Evolutionary conservation across 2,329 filamentous ascomycete species (phyloP), one percentile per base, ranked within the genome.

Genomic region (Cladosporium austrohemisphaericum): DNA sequence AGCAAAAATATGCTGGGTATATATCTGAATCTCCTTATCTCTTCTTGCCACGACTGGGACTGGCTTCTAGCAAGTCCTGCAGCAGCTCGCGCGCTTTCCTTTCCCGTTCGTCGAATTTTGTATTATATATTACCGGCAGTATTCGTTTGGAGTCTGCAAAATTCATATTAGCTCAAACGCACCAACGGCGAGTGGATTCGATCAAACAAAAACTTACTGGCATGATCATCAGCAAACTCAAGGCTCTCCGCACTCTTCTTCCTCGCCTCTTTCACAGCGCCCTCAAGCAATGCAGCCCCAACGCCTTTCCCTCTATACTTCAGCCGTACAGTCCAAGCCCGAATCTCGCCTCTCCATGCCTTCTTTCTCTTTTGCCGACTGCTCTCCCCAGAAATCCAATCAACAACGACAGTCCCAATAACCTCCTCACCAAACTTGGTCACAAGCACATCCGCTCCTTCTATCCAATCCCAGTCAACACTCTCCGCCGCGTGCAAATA

Each of bases 291-390:
- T 25, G 83, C 84, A 32, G 73, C 76, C 2, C 89, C 90, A 19
- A 94, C 74, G 0, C 89, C 88, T 54, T 81, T 80, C 25, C 79
- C 75, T 20, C 90, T 78, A 65, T 88, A 89, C 57, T 76, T 75
- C 43, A 83, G 69, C 62, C 77, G 76, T 1, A 89, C 87, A 2
- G 88, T 92, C 89, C 90, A 95, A 1, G 86, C 89, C 22, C 86
- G 80, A 50, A 95, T 84, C 40, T 89, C 73, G 7, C 84, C 86
- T 54, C 78, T 79, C 45, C 84, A 85, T 28, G 83, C 80, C 56
- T 72, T 72, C 57, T 72, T 70, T 52, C 72, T 60, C 60, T 68
- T 67, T 58, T 70, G 64, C 26, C 61, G 53, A 19, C 32, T 31
- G 40, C 58, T 57, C 70, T 70, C 62, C 62, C 63, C 67, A 60